phyloP scores from a whole-genome alignment of 495 filamentous ascomycete species.

The Hypoxylon fuscum region DNA sequence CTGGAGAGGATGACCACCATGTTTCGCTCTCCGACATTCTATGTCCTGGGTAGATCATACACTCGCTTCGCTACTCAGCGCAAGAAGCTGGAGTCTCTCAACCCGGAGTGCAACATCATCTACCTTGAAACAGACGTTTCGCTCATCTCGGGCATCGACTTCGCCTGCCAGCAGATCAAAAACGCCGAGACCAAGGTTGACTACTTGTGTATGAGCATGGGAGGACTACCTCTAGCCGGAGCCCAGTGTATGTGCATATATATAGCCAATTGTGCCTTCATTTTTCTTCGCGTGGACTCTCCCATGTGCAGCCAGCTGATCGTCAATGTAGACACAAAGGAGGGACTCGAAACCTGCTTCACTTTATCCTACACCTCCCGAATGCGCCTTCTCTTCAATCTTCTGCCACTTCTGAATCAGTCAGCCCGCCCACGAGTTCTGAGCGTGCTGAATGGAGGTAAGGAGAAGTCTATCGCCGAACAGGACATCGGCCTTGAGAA shows the following conservation, averaged over 20 bases:
- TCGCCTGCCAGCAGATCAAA: conserved; percentile 9
- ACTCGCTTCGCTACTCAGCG: conserved; percentile 11
- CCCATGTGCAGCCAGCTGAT: no score
- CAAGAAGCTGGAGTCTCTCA: conserved; percentile 7
- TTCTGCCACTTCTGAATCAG: conserved; percentile 22
- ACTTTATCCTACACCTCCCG: conserved; percentile 35
- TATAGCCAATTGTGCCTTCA: not conserved
- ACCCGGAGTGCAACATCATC: conserved; percentile 20
- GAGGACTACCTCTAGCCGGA: conserved; percentile 13
- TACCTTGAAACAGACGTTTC: conserved; percentile 36
- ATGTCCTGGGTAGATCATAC: conserved; percentile 33
- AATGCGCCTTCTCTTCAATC: conserved; percentile 21
- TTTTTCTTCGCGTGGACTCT: no score
- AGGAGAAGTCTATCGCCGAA: conserved; percentile 23
- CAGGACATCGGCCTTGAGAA: conserved; percentile 25
- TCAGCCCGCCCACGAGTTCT: conserved; percentile 28
- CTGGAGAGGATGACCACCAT: conserved; percentile 32
- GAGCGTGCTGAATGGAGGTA: conserved; percentile 32
- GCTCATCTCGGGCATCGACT: conserved; percentile 35
- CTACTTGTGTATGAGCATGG: conserved; percentile 39
- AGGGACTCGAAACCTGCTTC: conserved; percentile 23
- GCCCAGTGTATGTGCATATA: conserved; percentile 5
- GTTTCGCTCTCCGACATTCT: conserved; percentile 35
- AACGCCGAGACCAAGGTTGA: conserved; percentile 23
- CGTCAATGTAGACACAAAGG: conserved; percentile 26